Evolutionary conservation across 2,329 filamentous ascomycete genomes (phyloP).

Genomic region (Phialophora expanda): DNA sequence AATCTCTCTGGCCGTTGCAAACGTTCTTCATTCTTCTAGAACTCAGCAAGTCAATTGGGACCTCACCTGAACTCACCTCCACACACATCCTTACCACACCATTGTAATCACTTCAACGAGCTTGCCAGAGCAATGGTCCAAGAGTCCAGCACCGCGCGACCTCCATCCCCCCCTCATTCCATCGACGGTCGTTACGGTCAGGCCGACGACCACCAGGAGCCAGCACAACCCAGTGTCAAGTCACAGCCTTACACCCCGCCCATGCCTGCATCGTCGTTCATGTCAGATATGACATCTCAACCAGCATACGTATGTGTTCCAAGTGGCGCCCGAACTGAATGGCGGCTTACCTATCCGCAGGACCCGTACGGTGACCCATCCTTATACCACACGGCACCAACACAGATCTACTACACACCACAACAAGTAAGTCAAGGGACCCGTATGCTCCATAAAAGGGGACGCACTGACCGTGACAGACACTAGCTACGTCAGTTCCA

Average conservation of each 20-base stretch:
- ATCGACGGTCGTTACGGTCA: conserved; percentile 31
- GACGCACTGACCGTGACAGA: conserved; percentile 27
- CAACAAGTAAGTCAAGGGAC: conserved; percentile 31
- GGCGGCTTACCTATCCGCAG: conserved; percentile 30
- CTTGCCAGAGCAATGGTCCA: conserved; percentile 27
- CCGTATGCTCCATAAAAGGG: neutral
- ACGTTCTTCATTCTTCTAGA: neutral
- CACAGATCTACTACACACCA: conserved; percentile 32
- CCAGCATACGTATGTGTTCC: conserved; percentile 35
- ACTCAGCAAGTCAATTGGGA: neutral
- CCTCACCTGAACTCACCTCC: conserved; percentile 4
- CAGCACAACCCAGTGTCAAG: conserved; percentile 14
- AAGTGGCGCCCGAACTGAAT: neutral
- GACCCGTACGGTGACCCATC: conserved; percentile 37
- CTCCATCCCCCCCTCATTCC: conserved; percentile 38
- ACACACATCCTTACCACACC: neutral
- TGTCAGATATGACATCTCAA: conserved; percentile 19
- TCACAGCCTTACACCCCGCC: conserved; percentile 34
- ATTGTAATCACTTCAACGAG: neutral
- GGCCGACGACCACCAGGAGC: conserved; percentile 21
- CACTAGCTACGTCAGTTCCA: conserved; percentile 28
- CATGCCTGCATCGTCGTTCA: conserved; percentile 25
- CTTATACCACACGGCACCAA: conserved; percentile 33
- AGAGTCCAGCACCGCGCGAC: conserved; percentile 21
- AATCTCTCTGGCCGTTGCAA: neutral